Percentiles rank a stretch among this genome's conserved stretches.
phyloP scores from a whole-genome alignment of 768 basidiomycete genomes.

The Lentinula aciculospora region DNA sequence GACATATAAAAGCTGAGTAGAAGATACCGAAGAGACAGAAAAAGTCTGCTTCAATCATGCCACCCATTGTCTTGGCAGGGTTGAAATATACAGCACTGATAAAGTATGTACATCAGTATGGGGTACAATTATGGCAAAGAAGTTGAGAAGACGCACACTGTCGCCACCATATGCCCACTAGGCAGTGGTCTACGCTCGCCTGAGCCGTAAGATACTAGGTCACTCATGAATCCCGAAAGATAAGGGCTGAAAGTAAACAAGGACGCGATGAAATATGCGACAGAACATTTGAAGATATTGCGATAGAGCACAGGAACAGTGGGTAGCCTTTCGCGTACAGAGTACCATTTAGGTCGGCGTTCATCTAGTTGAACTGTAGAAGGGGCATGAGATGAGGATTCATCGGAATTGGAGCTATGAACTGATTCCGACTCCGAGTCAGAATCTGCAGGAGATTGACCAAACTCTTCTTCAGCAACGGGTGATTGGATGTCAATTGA shows the following conservation, averaged over 20 bases:
- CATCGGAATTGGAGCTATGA: slow-evolving; percentile 6
- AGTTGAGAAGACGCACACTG: slow-evolving; percentile 56
- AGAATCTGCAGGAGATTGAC: slow-evolving; percentile 8
- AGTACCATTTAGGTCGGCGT: slow-evolving; percentile 12
- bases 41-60: slow-evolving; percentile 87
- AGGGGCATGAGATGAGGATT: slow-evolving; percentile 15
- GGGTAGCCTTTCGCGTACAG: slow-evolving; percentile 20
- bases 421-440: slow-evolving; percentile 11
- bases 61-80: slow-evolving; percentile 89
- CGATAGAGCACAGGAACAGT: slow-evolving; percentile 46
- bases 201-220: slow-evolving; percentile 47
- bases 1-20: slow-evolving; percentile 67
- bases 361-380: slow-evolving; percentile 12
- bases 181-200: slow-evolving; percentile 55
- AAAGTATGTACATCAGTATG: background rate
- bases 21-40: slow-evolving; percentile 69
- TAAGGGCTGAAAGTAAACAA: slow-evolving; percentile 87
- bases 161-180: slow-evolving; percentile 89
- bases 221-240: slow-evolving; percentile 65
- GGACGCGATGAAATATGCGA: slow-evolving; percentile 86
- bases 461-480: slow-evolving; percentile 6
- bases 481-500: slow-evolving; percentile 12
- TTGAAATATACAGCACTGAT: slow-evolving; percentile 80
- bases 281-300: slow-evolving; percentile 84
- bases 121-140: background rate